These are phyloP conservation scores for Aphanomyces stellatus DNA, from an alignment of 352 stramenopile genomes.

Conservation along the genomic window DNA sequence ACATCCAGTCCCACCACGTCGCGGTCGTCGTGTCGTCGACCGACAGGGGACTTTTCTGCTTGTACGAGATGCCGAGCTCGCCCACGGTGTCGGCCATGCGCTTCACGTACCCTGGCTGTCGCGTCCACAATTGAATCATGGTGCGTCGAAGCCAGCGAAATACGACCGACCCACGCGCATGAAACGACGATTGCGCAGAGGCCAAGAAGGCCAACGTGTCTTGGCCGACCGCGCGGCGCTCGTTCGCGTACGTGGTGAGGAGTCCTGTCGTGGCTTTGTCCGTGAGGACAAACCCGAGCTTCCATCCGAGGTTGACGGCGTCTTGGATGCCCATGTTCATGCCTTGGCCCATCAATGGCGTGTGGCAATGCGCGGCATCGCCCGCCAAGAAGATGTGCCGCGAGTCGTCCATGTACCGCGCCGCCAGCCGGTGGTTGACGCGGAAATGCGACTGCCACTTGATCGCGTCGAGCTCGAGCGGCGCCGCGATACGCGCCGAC, in stretches of 20 bases:
- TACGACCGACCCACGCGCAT: background rate
- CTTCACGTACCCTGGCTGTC: too few relatives aligned
- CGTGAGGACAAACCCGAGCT: background rate
- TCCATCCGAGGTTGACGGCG: slow-evolving; percentile 19
- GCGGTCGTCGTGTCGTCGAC: background rate
- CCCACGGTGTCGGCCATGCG: background rate
- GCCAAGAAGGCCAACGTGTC: background rate
- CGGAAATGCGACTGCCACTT: slow-evolving; percentile 12
- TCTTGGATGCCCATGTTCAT: slow-evolving; percentile 13
- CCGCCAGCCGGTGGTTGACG: background rate
- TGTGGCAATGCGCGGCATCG: slow-evolving; percentile 7
- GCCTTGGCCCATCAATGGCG: slow-evolving; percentile 5
- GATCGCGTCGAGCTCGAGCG: background rate
- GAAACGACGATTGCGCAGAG: background rate
- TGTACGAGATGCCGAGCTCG: background rate
- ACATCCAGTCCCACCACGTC: background rate
- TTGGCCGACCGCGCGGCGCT: background rate
- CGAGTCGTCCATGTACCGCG: background rate
- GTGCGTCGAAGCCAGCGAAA: background rate
- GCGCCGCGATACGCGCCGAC: background rate
- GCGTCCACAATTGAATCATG: background rate
- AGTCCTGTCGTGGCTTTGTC: background rate
- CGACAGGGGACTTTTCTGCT: background rate
- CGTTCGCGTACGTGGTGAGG: background rate
- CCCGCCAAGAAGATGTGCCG: slow-evolving; percentile 1